Base-by-base conservation (phyloP, 768 basidiomycete species). In the Termitomyces sp. region DNA sequence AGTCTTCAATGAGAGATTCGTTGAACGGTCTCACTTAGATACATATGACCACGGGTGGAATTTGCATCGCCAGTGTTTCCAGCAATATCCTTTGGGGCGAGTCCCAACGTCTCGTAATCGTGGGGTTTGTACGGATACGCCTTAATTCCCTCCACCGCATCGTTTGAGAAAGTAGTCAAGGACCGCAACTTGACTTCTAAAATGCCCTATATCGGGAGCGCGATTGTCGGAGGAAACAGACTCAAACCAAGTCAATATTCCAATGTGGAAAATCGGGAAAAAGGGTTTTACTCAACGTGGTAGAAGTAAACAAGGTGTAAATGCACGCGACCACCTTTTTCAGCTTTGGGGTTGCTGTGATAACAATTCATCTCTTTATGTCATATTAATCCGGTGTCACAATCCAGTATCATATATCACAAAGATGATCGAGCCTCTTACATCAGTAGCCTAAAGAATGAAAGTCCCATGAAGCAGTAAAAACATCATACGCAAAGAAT, bases 21-120 rank as follows among this genome's bases (percentile, higher is more conserved):
- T 57, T 34, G 47, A 31, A 55, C 31, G 33, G 18, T 27, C 50
- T 34, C 56, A 56, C 31, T n/a, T 56, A 27, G 22, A 56, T 34
- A 47, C n/a, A n/a, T n/a, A n/a, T n/a, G n/a, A n/a, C 55, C 13
- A 46, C 20, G 33, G 55, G 34, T 27, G 34, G 24, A 9, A 41
- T 2, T 16, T 20, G 44, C 9, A 13, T 61, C 44, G 31, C 52
- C 61, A 30, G 52, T 47, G n/a, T 56, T 41, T 37, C 53, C 47
- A n/a, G 44, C 18, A 20, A 58, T 33, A 42, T 52, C 55, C 33
- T 34, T 33, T 34, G 58, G 61, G 9, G 58, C 55, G 33, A 45
- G 58, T 13, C 58, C 61, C 20, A 54, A n/a, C 18, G 59, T 53
- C 47, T 59, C 58, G 30, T 30, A 59, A 37, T 36, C n/a, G 53